These are phyloP conservation scores for Suillus paluster DNA, from an alignment of 768 basidiomycete species.

Conservation along the genomic window DNA sequence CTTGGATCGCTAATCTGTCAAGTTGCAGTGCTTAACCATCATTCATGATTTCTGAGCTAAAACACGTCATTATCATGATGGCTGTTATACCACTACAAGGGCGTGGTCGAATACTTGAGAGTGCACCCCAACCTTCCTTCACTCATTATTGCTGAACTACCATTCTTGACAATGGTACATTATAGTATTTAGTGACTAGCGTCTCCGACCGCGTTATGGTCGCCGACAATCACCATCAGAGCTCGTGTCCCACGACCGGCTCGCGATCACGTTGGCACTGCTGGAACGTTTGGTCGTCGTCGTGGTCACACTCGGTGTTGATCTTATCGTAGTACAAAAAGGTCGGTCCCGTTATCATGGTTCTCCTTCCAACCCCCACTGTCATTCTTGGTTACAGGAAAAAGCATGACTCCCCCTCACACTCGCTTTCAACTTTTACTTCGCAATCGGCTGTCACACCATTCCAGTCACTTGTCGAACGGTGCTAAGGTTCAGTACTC, in stretches of 20 bases:
- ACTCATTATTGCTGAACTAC: background rate
- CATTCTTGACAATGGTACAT: background rate
- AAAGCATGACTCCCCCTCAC: conserved; percentile 2
- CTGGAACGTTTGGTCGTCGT: background rate
- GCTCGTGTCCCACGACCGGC: background rate
- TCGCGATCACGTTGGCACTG: background rate
- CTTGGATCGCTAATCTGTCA: background rate
- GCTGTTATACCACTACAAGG: background rate
- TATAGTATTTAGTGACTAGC: background rate
- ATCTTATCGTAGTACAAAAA: background rate
- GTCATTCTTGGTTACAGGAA: background rate
- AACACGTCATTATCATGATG: background rate
- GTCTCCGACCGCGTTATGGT: background rate
- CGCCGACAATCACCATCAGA: too few relatives aligned
- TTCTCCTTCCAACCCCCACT: background rate
- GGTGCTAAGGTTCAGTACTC: background rate
- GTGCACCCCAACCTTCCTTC: too few relatives aligned
- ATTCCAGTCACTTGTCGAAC: background rate
- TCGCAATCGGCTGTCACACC: background rate
- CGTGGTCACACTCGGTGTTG: background rate
- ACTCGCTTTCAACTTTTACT: background rate
- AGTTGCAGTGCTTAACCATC: background rate
- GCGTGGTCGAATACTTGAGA: background rate
- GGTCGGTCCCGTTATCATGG: background rate
- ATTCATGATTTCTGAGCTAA: background rate